phyloP scores from a whole-genome alignment of 1,139 yeast genomes.

The Wickerhamiella infanticola region DNA sequence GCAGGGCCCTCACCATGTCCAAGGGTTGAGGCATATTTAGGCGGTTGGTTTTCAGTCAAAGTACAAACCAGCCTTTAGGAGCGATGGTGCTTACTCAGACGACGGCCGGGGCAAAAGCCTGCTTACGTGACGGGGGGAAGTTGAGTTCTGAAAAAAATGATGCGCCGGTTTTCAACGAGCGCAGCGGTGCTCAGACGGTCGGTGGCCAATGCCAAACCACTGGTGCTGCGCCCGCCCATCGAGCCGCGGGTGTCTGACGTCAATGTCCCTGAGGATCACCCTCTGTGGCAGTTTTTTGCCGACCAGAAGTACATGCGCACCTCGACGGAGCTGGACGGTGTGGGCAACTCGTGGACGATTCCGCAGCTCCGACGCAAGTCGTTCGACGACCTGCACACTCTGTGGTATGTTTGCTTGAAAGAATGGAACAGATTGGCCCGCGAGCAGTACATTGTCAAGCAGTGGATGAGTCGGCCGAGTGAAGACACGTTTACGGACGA shows the following conservation, averaged over 20 bases:
- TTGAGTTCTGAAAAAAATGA: neutral
- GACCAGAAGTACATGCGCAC: slow-evolving; percentile 43
- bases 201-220: slow-evolving; percentile 11
- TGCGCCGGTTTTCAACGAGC: slow-evolving; percentile 5
- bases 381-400: slow-evolving; percentile 76
- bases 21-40: slow-evolving; percentile 39
- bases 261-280: slow-evolving; percentile 70
- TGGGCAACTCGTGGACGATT: slow-evolving; percentile 71
- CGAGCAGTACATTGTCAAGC: slow-evolving; percentile 41
- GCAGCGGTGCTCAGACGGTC: slow-evolving; percentile 2
- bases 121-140: neutral
- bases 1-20: slow-evolving; percentile 69
- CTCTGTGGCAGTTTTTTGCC: slow-evolving; percentile 86
- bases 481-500: slow-evolving; percentile 26
- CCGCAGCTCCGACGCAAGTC: slow-evolving; percentile 83
- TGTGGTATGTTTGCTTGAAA: slow-evolving; percentile 78
- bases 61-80: no score
- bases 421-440: slow-evolving; percentile 70
- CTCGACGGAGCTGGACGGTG: slow-evolving; percentile 38
- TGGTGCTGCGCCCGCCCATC: slow-evolving; percentile 66
- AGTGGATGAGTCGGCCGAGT: slow-evolving; percentile 16
- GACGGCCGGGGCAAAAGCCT: neutral
- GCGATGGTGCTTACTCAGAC: no score
- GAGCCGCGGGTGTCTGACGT: slow-evolving; percentile 66
- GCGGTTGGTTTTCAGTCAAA: no score